phyloP scores from a whole-genome alignment of 768 basidiomycete genomes.

The Daedalea quercina region DNA sequence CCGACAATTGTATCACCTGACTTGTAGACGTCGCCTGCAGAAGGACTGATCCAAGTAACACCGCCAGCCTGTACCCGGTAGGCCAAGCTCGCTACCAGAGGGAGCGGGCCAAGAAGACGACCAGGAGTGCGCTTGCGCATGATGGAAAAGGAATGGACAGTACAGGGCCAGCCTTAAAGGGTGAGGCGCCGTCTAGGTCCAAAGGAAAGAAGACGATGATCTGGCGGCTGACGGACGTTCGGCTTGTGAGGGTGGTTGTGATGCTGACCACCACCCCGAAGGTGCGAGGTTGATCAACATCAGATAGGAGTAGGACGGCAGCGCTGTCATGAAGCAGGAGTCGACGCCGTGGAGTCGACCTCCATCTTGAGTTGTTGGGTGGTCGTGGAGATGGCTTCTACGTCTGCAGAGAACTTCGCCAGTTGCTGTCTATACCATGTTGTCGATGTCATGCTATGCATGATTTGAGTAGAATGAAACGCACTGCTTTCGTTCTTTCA shows the following conservation, averaged over 20 bases:
- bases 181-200: background rate
- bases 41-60: constrained; percentile 24
- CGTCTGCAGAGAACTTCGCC: constrained; percentile 40
- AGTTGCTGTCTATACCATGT: constrained; percentile 58
- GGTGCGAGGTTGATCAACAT: too few species aligned
- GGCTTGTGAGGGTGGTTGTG: background rate
- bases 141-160: background rate
- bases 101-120: background rate
- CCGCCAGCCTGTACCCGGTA: constrained; percentile 2
- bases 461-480: too few species aligned
- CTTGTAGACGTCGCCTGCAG: constrained; percentile 19
- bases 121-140: background rate
- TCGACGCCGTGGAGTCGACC: constrained; percentile 71
- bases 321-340: too few species aligned
- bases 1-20: constrained; percentile 27
- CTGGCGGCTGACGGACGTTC: background rate
- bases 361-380: constrained; percentile 44
- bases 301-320: too few species aligned
- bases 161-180: background rate
- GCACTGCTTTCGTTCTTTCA: constrained; percentile 60
- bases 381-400: constrained; percentile 27
- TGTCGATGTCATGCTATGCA: too few species aligned
- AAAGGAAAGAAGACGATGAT: background rate
- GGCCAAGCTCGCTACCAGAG: constrained; percentile 1
- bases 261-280: background rate